phyloP scores from a whole-genome alignment of 352 stramenopile species.

The Phytophthora cactorum region DNA sequence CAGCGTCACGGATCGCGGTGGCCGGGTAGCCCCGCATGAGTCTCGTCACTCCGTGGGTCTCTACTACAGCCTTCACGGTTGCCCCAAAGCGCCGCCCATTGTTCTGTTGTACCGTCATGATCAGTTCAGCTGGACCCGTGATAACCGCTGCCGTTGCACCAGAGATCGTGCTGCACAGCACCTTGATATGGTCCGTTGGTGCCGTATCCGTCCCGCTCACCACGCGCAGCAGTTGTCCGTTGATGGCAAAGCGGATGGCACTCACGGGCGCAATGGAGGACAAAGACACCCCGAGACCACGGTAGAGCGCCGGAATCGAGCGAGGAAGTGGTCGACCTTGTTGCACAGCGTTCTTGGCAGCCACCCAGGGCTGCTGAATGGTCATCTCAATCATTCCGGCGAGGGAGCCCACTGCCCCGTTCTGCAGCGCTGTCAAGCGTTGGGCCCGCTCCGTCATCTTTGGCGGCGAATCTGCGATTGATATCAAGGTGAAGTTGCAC shows the following conservation, averaged over 20 bases:
- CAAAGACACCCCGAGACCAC: conserved; percentile 76
- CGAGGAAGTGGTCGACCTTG: conserved; percentile 71
- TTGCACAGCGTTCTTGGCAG: conserved; percentile 87
- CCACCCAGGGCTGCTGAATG: conserved; percentile 81
- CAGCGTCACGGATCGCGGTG: conserved; percentile 65
- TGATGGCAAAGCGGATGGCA: conserved; percentile 79
- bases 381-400: conserved; percentile 84
- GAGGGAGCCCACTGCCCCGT: conserved; percentile 77
- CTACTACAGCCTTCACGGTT: conserved; percentile 61
- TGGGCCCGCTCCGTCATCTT: conserved; percentile 58
- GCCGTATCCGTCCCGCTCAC: conserved; percentile 26
- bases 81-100: conserved; percentile 59
- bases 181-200: conserved; percentile 55
- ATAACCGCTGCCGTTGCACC: conserved; percentile 64
- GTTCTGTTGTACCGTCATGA: conserved; percentile 88
- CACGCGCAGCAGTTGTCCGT: conserved; percentile 64
- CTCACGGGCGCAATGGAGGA: conserved; percentile 79
- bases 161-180: conserved; percentile 60
- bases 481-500: conserved; percentile 19
- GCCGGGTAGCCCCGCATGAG: conserved; percentile 64
- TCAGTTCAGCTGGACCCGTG: conserved; percentile 71
- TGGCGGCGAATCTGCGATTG: conserved; percentile 10
- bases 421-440: conserved; percentile 70
- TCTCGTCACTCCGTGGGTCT: conserved; percentile 46
- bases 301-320: conserved; percentile 70